Evolutionary conservation across 805 yeast species (phyloP).

Genomic region (Candida chauliodis): DNA sequence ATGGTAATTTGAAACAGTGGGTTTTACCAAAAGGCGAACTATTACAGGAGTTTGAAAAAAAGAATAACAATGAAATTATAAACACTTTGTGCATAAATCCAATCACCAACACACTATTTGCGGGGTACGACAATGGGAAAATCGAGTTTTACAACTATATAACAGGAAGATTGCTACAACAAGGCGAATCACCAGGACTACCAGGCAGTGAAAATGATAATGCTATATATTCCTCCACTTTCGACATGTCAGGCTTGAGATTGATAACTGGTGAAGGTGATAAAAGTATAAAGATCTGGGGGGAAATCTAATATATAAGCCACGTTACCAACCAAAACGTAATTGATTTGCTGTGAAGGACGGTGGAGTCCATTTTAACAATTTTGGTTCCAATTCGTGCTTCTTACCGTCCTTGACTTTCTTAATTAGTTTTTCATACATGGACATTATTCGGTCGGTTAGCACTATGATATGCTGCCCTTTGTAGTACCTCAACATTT

Average conservation of each 20-base stretch:
- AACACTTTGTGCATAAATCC: constrained; percentile 68
- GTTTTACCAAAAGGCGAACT: constrained; percentile 72
- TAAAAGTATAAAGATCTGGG: constrained; percentile 78
- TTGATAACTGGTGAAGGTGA: constrained; percentile 89
- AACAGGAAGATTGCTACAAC: constrained; percentile 62
- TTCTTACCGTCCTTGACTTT: constrained; percentile 62
- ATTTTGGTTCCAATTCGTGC: constrained; percentile 69
- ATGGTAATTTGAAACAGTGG: constrained; percentile 77
- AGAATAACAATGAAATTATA: constrained; percentile 36
- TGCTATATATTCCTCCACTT: constrained; percentile 66
- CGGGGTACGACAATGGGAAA: constrained; percentile 83
- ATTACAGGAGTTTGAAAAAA: constrained; percentile 49
- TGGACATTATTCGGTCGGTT: constrained; percentile 75
- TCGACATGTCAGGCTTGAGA: constrained; percentile 78
- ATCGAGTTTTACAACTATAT: constrained; percentile 77
- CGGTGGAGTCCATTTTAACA: constrained; percentile 91
- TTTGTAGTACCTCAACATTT: constrained; percentile 85
- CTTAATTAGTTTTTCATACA: constrained; percentile 61
- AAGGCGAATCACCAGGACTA: constrained; percentile 47
- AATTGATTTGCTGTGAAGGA: constrained; percentile 93
- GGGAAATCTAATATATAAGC: constrained; percentile 10
- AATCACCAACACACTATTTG: constrained; percentile 58
- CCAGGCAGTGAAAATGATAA: constrained; percentile 39
- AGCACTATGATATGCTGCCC: constrained; percentile 90
- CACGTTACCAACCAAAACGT: constrained; percentile 93